A percentile compares a stretch with the other conserved stretches of the same genome.
Conservation (phyloP, 2,329 filamentous ascomycete genomes). For the Fusarium succisae region DNA sequence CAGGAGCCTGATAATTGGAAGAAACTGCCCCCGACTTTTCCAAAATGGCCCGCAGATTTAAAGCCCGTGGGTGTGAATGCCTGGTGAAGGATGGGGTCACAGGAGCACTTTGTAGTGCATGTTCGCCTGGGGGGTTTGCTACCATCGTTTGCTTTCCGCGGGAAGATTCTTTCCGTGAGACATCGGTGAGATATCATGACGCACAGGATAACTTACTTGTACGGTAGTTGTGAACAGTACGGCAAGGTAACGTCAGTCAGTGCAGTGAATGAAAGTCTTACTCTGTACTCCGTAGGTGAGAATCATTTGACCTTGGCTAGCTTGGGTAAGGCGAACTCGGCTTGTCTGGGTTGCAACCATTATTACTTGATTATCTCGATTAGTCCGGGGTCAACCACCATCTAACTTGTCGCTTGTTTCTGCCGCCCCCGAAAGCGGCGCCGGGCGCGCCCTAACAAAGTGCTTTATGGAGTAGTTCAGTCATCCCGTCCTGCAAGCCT, state of each 20-base stretch:
- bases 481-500: constrained; percentile 5
- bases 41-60: not conserved
- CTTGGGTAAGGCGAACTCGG: not conserved
- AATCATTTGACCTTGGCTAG: constrained; percentile 2
- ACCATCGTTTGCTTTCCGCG: not conserved
- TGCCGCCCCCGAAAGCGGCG: constrained; percentile 27
- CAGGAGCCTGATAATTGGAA: constrained; percentile 16
- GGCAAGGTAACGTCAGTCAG: no score
- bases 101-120: constrained; percentile 13
- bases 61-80: not conserved
- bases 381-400: not conserved
- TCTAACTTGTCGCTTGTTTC: not conserved
- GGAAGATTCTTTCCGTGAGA: constrained; percentile 1
- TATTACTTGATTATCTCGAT: not conserved
- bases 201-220: not conserved
- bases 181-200: constrained; percentile 18
- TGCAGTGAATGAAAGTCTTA: not conserved
- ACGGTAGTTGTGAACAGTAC: not conserved
- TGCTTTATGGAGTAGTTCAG: not conserved
- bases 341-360: constrained; percentile 18
- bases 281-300: not conserved
- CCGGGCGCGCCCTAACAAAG: not conserved
- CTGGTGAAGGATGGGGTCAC: constrained; percentile 18
- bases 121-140: not conserved
- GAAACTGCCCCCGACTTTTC: not conserved